Evolutionary conservation across 192 early-diverging fungal genomes (phyloP), one percentile per base, ranked within the genome.

Genomic region (Coemansia aciculifera): DNA sequence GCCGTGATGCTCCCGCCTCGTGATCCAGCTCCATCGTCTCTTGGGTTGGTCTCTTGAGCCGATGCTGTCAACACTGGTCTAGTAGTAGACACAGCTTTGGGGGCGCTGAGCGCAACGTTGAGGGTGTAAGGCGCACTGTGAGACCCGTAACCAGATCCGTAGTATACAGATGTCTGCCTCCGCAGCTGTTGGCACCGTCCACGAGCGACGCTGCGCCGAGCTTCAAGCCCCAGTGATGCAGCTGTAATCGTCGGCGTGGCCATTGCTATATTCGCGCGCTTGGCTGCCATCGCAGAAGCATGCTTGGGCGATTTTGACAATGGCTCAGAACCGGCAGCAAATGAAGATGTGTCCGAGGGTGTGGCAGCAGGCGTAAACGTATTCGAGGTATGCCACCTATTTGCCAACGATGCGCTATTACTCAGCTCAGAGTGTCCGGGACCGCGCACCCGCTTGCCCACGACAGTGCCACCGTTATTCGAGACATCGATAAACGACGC

Each of bases 61-160:
- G 51, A 44, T 13, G 10, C 29, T 23, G 63, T 8, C 23, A 31
- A 44, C 9, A 21, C 34, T 9, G 29, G 29, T 31, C 7, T 32
- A 32, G 29, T 6, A n/a, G 39, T 36, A 9, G 46, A 24, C 11
- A 38, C 7, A 24, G 52, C 66, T 3, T 59, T 59, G 1, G 68
- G 67, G 5, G 68, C 37, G 21, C 65, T 71, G 13, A 36, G 49
- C 8, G 64, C 42, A 17, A 62, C n/a, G 40, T 44, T 60, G 42
- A 71, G 52, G 15, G 68, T 48, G 31, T 82, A 82, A 10, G 79
- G 79, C 9, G 54, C 31, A 40, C 79, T 82, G 51, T 46, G 64
- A 3, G 71, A 71, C 13, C 74, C 75, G 27, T 82, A 82, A 5
- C 79, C 79, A 0, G 75, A 56, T 19, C 79, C 79, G 15, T 82